These are phyloP conservation scores for Salmacisia buchloeana DNA, from an alignment of 1,284 basidiomycete genomes.

Conservation along the genomic window DNA sequence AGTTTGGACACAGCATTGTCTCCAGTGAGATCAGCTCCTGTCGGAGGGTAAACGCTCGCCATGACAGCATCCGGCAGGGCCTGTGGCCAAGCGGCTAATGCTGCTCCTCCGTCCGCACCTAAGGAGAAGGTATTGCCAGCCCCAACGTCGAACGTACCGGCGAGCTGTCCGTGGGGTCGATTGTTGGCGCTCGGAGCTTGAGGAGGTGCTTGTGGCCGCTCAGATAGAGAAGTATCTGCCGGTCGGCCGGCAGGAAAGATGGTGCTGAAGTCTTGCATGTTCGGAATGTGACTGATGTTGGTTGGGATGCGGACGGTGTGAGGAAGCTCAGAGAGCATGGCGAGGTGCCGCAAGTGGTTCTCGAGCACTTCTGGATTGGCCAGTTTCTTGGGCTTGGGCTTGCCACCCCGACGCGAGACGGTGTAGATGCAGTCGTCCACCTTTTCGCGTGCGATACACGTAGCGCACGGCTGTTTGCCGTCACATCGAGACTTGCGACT, in stretches of 20 bases:
- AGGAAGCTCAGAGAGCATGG: constrained; percentile 1
- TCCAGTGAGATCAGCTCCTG: too few species aligned
- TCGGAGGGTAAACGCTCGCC: too few species aligned
- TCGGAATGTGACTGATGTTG: neutral
- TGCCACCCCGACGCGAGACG: constrained; percentile 38
- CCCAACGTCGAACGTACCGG: too few species aligned
- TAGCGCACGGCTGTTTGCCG: constrained; percentile 39
- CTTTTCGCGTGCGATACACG: constrained; percentile 31
- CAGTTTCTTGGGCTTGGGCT: constrained; percentile 37
- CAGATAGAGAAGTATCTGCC: neutral
- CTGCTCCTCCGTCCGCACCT: too few species aligned
- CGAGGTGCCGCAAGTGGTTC: neutral
- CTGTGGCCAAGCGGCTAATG: too few species aligned
- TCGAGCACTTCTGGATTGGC: neutral
- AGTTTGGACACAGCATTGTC: too few species aligned
- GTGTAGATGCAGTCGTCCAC: constrained; percentile 41
- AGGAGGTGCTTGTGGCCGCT: too few species aligned
- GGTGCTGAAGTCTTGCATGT: constrained; percentile 3
- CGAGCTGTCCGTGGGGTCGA: neutral
- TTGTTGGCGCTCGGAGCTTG: too few species aligned
- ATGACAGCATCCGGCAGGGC: too few species aligned
- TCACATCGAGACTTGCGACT: constrained; percentile 39
- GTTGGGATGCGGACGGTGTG: neutral
- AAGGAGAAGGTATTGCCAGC: too few species aligned
- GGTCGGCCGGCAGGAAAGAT: constrained; percentile 1